These are phyloP conservation scores for Pelargonium cotyledonis DNA, from an alignment of 441 rosid genomes.

Conservation along the genomic window DNA sequence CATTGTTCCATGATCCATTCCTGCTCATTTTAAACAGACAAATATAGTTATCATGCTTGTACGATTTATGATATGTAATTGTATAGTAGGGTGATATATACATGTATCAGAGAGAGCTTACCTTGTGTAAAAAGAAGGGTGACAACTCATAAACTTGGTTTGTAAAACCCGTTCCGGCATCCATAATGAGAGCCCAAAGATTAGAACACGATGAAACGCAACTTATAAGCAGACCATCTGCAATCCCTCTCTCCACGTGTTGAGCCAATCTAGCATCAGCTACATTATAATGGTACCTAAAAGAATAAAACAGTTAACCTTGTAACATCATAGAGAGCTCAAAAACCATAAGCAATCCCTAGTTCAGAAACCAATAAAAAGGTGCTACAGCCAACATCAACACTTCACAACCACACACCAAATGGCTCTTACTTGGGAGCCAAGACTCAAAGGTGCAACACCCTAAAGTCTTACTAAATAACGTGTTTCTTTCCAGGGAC, in stretches of 20 bases:
- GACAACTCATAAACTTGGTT: slow-evolving; percentile 82
- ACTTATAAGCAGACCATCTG: slow-evolving; percentile 91
- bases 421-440: too few relatives aligned
- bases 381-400: not conserved
- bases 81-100: not conserved
- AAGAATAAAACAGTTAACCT: slow-evolving; percentile 19
- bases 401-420: not conserved
- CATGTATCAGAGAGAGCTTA: slow-evolving; percentile 13
- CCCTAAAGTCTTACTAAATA: too few relatives aligned
- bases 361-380: not conserved
- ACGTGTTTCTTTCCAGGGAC: too few relatives aligned
- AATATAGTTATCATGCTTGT: not conserved
- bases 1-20: slow-evolving; percentile 99
- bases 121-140: slow-evolving; percentile 85
- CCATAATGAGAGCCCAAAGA: slow-evolving; percentile 98
- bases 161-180: slow-evolving; percentile 92
- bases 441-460: too few relatives aligned
- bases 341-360: not conserved
- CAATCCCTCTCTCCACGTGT: slow-evolving; percentile 90
- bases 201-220: slow-evolving; percentile 89
- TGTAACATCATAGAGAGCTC: not conserved
- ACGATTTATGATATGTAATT: slow-evolving; percentile 6
- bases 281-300: slow-evolving; percentile 95
- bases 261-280: slow-evolving; percentile 89
- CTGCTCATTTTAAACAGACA: slow-evolving; percentile 33